phyloP scores from a whole-genome alignment of 208 protist species.

The Acanthamoeba royreba region DNA sequence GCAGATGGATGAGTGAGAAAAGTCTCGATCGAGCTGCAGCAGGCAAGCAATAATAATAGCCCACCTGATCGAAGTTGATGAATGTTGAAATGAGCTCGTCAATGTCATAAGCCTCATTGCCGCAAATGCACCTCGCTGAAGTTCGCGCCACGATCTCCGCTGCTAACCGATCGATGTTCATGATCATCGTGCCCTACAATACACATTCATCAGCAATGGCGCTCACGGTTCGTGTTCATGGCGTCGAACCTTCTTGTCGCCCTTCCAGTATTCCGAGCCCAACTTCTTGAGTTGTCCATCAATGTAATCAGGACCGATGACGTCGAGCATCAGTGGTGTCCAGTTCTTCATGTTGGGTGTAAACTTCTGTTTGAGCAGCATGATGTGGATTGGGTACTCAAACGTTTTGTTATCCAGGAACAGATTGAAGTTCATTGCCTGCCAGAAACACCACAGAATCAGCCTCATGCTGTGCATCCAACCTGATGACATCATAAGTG shows the following conservation, averaged over 20 bases:
- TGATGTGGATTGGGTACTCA: slow-evolving; percentile 1
- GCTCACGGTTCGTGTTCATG: too few species aligned
- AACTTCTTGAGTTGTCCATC: background rate
- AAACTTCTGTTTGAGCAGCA: slow-evolving; percentile 9
- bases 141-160: background rate
- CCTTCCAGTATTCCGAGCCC: background rate
- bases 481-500: too few species aligned
- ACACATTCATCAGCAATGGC: too few species aligned
- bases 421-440: background rate
- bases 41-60: background rate
- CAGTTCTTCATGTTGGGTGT: background rate
- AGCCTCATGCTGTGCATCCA: background rate
- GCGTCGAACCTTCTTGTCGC: background rate
- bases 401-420: slow-evolving; percentile 27
- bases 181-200: background rate
- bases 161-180: background rate
- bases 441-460: background rate
- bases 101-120: background rate
- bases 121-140: background rate
- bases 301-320: background rate
- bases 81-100: background rate
- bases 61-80: slow-evolving; percentile 21
- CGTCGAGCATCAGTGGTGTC: background rate
- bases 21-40: background rate
- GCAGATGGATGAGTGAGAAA: background rate